Evolutionary conservation across 495 filamentous ascomycete genomes (phyloP).

Genomic region (Glonium stellatum): DNA sequence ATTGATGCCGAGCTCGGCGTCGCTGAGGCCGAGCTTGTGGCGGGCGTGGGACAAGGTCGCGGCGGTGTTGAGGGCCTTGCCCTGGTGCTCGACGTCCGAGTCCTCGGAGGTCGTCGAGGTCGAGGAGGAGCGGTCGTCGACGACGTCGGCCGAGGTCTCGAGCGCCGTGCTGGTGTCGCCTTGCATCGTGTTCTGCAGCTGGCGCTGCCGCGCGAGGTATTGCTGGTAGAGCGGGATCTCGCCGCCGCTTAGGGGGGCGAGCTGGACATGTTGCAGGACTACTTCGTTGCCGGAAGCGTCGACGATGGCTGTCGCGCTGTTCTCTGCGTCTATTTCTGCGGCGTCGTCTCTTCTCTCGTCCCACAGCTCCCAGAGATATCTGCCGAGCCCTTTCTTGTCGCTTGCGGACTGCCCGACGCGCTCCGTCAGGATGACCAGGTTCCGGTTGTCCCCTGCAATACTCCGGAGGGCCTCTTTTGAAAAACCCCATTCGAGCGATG

Average conservation of each 20-base stretch:
- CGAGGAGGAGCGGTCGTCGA: conserved; percentile 73
- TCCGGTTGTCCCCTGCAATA: conserved; percentile 67
- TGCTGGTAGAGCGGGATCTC: conserved; percentile 81
- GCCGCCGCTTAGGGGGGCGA: conserved; percentile 59
- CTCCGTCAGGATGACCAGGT: conserved; percentile 81
- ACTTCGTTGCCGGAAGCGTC: conserved; percentile 58
- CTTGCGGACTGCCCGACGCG: conserved; percentile 9
- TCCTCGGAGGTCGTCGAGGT: conserved; percentile 80
- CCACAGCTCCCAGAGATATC: conserved; percentile 36
- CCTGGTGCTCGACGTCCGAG: conserved; percentile 84
- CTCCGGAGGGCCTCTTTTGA: conserved; percentile 73
- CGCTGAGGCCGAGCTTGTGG: conserved; percentile 71
- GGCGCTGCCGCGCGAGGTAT: conserved; percentile 74
- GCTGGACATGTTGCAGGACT: conserved; percentile 50
- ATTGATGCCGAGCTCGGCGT: conserved; percentile 85
- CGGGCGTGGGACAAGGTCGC: conserved; percentile 72
- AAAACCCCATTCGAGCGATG: conserved; percentile 90
- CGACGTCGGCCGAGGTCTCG: conserved; percentile 66
- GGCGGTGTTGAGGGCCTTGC: conserved; percentile 82
- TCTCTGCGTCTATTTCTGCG: background rate
- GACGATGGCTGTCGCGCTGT: conserved; percentile 33
- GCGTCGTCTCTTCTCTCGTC: conserved; percentile 13
- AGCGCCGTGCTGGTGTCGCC: conserved; percentile 55
- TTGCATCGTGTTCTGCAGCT: conserved; percentile 70
- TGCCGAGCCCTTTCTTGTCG: conserved; percentile 24